phyloP scores from a whole-genome alignment of 164 flowering plant genomes.

The Stephania japonica region DNA sequence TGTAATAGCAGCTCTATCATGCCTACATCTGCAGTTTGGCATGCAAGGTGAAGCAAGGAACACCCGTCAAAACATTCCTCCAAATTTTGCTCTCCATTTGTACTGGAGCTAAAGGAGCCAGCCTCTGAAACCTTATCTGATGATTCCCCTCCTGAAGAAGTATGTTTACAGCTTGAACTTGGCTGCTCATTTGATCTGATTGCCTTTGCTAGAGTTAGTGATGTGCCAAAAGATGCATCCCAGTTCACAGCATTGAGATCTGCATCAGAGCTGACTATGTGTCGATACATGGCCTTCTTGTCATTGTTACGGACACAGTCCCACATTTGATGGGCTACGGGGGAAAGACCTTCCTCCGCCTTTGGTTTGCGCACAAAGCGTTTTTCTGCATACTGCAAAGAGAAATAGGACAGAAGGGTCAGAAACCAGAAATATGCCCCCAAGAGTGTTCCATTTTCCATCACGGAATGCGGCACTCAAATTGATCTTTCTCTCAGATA shows the following conservation, averaged over 20 bases:
- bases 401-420: constrained; percentile 7
- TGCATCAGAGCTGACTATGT: constrained; percentile 51
- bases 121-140: constrained; percentile 24
- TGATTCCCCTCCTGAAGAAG: constrained; percentile 25
- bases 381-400: constrained; percentile 72
- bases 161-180: constrained; percentile 23
- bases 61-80: constrained; percentile 51
- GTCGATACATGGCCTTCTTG: constrained; percentile 69
- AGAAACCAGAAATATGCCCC: background rate
- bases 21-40: constrained; percentile 67
- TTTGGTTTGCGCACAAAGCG: constrained; percentile 49
- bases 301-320: constrained; percentile 64
- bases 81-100: constrained; percentile 22
- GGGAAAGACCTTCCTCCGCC: constrained; percentile 30
- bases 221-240: constrained; percentile 29
- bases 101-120: constrained; percentile 25
- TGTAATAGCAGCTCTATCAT: constrained; percentile 92
- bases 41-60: constrained; percentile 80
- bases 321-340: constrained; percentile 65
- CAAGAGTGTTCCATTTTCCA: background rate
- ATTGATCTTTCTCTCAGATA: background rate
- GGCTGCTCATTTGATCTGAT: constrained; percentile 58
- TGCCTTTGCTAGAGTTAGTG: constrained; percentile 45
- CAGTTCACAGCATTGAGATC: constrained; percentile 58
- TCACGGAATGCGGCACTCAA: background rate